These are phyloP conservation scores for Sporothrix phasma DNA, from an alignment of 2,329 filamentous ascomycete species.

Conservation along the genomic window DNA sequence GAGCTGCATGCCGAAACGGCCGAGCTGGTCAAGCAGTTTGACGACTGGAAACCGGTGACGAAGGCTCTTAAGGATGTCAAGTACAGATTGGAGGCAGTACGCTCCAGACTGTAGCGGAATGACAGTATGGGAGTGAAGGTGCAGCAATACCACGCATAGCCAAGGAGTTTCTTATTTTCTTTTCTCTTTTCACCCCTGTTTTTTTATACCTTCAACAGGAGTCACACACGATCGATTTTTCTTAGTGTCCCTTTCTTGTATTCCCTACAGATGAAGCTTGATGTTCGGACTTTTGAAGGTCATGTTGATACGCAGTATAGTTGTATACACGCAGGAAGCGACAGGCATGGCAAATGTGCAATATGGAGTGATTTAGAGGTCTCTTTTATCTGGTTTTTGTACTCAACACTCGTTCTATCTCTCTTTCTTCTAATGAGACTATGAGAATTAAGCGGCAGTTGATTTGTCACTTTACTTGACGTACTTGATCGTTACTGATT, in stretches of 20 bases:
- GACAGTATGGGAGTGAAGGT: background rate
- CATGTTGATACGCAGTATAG: no score
- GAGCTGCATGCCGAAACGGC: conserved; percentile 68
- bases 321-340: no score
- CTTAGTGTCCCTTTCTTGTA: background rate
- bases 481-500: no score
- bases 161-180: background rate
- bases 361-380: no score
- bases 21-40: conserved; percentile 75
- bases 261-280: no score
- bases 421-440: no score
- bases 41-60: conserved; percentile 81
- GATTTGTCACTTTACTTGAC: no score
- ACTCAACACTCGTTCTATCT: no score
- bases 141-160: background rate
- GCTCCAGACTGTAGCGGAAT: conserved; percentile 58
- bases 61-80: conserved; percentile 95
- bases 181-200: background rate
- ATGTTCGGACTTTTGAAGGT: no score
- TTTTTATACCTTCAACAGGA: conserved; percentile 2
- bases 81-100: conserved; percentile 82
- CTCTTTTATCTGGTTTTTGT: no score
- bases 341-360: no score
- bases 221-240: background rate
- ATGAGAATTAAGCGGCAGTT: no score